Percentiles rank a stretch among this genome's conserved stretches.
Conservation (phyloP, 2,329 filamentous ascomycete genomes). For the Exophiala aquamarina region DNA sequence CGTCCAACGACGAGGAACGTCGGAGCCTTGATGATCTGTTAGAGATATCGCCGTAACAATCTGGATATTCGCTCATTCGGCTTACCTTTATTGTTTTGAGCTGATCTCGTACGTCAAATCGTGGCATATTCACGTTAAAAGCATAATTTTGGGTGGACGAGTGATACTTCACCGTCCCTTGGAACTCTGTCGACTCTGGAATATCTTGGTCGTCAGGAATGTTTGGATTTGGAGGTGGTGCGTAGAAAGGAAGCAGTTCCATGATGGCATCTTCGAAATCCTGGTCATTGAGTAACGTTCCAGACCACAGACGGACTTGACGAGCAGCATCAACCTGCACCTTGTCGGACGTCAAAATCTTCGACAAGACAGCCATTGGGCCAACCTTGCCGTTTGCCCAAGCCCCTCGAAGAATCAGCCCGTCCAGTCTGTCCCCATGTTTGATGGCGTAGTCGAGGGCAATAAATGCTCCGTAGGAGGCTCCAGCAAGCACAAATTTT, state of each 20-base stretch:
- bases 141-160: constrained; percentile 15
- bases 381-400: constrained; percentile 14
- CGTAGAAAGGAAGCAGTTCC: constrained; percentile 11
- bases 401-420: constrained; percentile 8
- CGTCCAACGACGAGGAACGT: constrained; percentile 15
- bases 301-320: constrained; percentile 17
- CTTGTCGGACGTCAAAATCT: constrained; percentile 11
- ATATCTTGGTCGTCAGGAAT: background rate
- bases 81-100: constrained; percentile 11
- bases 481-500: constrained; percentile 13
- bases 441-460: constrained; percentile 17
- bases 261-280: constrained; percentile 6
- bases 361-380: constrained; percentile 9
- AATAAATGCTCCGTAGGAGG: constrained; percentile 17
- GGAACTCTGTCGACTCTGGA: constrained; percentile 4
- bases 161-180: constrained; percentile 1
- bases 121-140: constrained; percentile 12
- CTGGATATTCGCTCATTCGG: background rate
- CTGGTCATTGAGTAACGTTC: constrained; percentile 8
- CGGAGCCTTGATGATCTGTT: constrained; percentile 2
- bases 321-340: constrained; percentile 12
- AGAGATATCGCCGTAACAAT: background rate
- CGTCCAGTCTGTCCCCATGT: constrained; percentile 3
- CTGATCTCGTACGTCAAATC: constrained; percentile 13
- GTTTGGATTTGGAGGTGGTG: constrained; percentile 2